phyloP scores from a whole-genome alignment of 441 rosid species.

The Bruguiera hainesii region DNA sequence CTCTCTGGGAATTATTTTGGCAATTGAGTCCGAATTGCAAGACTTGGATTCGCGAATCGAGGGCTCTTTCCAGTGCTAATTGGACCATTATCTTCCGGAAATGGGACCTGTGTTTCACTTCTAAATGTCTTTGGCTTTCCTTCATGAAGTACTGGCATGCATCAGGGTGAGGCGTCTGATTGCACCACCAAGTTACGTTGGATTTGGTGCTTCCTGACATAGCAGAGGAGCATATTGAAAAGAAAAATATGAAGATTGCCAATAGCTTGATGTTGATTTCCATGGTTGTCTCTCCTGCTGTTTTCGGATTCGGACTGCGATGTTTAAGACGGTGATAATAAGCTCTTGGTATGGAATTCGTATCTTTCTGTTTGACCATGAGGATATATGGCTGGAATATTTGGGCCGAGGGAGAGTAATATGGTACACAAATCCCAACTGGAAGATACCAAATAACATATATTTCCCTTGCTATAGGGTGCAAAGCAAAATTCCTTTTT shows the following conservation, averaged over 20 bases:
- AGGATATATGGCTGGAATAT: neutral
- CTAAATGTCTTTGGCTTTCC: constrained; percentile 22
- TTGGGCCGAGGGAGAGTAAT: too few species aligned
- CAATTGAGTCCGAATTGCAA: constrained; percentile 26
- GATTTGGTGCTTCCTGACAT: constrained; percentile 20
- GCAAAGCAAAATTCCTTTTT: too few species aligned
- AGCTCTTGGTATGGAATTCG: constrained; percentile 2
- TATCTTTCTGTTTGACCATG: constrained; percentile 12
- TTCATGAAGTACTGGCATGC: constrained; percentile 49
- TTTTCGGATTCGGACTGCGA: constrained; percentile 10
- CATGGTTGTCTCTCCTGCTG: constrained; percentile 18
- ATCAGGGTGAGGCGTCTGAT: constrained; percentile 63
- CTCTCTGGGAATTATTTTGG: constrained; percentile 30
- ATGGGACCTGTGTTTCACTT: constrained; percentile 37
- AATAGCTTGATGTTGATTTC: constrained; percentile 18
- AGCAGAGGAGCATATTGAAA: constrained; percentile 23
- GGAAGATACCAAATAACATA: too few species aligned
- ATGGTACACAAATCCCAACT: too few species aligned
- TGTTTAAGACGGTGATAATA: constrained; percentile 18
- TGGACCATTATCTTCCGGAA: constrained; percentile 46
- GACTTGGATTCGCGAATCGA: constrained; percentile 30
- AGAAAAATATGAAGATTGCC: constrained; percentile 24
- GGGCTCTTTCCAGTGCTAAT: constrained; percentile 49
- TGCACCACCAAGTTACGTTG: constrained; percentile 61
- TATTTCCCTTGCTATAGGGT: too few species aligned